A percentile compares a stretch with the other conserved stretches of the same genome.
phyloP scores from a whole-genome alignment of 225 moss, liverwort and hornwort genomes.

The Lunularia cruciata region DNA sequence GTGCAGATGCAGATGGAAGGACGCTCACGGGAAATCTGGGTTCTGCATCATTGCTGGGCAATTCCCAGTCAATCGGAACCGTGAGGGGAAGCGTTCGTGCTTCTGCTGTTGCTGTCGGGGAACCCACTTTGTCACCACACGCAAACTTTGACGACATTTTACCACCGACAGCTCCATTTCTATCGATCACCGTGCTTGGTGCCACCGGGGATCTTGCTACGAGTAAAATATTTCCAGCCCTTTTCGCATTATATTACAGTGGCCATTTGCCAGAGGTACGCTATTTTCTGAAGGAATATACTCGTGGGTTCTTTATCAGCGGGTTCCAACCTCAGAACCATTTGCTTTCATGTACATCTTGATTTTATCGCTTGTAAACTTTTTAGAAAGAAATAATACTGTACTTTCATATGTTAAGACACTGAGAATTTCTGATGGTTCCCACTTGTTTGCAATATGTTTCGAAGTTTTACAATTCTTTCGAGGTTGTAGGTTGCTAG shows the following conservation, averaged over 20 bases:
- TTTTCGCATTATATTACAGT: constrained; percentile 79
- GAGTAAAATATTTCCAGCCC: constrained; percentile 90
- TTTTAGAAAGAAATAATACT: too few species aligned
- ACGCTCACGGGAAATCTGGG: constrained; percentile 12
- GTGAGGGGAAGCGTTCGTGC: constrained; percentile 9
- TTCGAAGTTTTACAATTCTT: too few species aligned
- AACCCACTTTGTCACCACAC: constrained; percentile 20
- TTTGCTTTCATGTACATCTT: too few species aligned
- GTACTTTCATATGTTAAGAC: too few species aligned
- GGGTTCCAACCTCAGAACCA: too few species aligned
- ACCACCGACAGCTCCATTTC: constrained; percentile 21
- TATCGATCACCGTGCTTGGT: constrained; percentile 65
- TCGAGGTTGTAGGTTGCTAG: too few species aligned
- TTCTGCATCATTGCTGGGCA: constrained; percentile 18
- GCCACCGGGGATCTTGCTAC: constrained; percentile 90
- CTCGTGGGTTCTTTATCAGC: too few species aligned
- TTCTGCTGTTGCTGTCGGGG: constrained; percentile 8
- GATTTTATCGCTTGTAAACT: too few species aligned
- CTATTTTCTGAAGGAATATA: too few species aligned
- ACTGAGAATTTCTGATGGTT: too few species aligned
- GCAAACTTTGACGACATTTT: constrained; percentile 12
- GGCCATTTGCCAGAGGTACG: constrained; percentile 64
- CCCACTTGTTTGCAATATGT: too few species aligned
- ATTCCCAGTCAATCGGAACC: constrained; percentile 2
- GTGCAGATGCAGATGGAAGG: constrained; percentile 35